Evolutionary conservation across 352 stramenopile species (phyloP).

Genomic region (Globisporangium megalacanthum): DNA sequence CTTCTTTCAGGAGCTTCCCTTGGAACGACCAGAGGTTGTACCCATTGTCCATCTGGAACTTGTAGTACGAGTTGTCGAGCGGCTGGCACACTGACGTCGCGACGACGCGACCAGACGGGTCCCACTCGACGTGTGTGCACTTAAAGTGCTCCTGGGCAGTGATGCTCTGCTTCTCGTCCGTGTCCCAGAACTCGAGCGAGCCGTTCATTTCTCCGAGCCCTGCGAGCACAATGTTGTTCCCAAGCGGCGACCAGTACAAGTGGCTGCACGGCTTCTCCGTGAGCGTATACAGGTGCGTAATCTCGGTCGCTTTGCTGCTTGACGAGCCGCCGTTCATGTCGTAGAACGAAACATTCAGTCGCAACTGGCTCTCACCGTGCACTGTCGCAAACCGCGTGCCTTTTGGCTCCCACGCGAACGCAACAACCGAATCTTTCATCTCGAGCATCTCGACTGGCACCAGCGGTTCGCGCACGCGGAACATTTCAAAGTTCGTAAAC

Average conservation of each 20-base stretch:
- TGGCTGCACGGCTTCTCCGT: constrained; percentile 94
- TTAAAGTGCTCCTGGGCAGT: constrained; percentile 98
- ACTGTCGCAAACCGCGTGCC: constrained; percentile 96
- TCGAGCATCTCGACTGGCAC: constrained; percentile 98
- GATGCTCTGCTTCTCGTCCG: constrained; percentile 92
- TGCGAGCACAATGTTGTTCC: constrained; percentile 93
- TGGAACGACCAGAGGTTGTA: constrained; percentile 99
- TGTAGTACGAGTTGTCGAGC: constrained; percentile 93
- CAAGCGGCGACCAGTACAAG: constrained; percentile 95
- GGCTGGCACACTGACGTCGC: constrained; percentile 95
- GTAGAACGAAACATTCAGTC: constrained; percentile 96
- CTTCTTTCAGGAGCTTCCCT: constrained; percentile 91
- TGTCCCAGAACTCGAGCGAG: constrained; percentile 97
- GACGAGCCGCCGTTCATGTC: constrained; percentile 77
- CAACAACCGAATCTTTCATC: constrained; percentile 95
- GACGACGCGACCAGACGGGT: constrained; percentile 95
- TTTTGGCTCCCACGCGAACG: constrained; percentile 96
- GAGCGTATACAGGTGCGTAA: constrained; percentile 94
- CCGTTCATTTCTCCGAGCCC: constrained; percentile 94
- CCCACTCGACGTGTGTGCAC: constrained; percentile 97
- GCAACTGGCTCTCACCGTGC: constrained; percentile 92
- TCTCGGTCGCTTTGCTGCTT: constrained; percentile 69
- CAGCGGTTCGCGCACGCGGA: constrained; percentile 92
- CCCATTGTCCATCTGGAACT: constrained; percentile 99
- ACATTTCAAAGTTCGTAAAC: constrained; percentile 99